Evolutionary conservation across 139 green algal genomes (phyloP).

Genomic region (Nannochloris sp.): DNA sequence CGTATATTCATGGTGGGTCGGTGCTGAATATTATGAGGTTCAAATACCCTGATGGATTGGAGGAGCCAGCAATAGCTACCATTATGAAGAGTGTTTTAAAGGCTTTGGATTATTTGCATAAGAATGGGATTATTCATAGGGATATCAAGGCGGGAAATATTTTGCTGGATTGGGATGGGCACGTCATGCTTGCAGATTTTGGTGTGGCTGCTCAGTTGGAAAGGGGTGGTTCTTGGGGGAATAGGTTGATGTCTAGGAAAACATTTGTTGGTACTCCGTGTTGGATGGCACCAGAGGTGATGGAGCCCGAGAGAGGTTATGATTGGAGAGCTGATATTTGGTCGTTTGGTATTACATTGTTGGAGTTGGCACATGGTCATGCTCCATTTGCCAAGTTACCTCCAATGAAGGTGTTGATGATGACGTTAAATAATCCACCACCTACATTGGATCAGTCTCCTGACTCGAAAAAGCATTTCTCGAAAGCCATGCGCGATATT

Average conservation of each 20-base stretch:
- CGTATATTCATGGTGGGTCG: slow-evolving; percentile 67
- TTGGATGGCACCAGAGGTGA: slow-evolving; percentile 99
- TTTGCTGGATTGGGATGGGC: slow-evolving; percentile 81
- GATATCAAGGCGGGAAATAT: slow-evolving; percentile 99
- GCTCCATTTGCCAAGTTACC: slow-evolving; percentile 98
- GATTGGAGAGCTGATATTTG: slow-evolving; percentile 91
- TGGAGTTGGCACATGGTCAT: slow-evolving; percentile 97
- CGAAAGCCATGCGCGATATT: slow-evolving; percentile 80
- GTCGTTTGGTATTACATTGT: slow-evolving; percentile 96
- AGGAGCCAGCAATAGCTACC: slow-evolving; percentile 85
- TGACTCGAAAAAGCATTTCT: slow-evolving; percentile 65
- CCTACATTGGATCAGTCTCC: slow-evolving; percentile 69
- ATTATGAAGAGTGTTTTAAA: slow-evolving; percentile 90
- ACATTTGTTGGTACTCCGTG: slow-evolving; percentile 88
- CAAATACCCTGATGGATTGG: slow-evolving; percentile 69
- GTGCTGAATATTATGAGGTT: slow-evolving; percentile 90
- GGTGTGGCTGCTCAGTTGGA: slow-evolving; percentile 88
- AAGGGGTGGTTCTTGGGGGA: slow-evolving; percentile 76
- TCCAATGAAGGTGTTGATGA: slow-evolving; percentile 94
- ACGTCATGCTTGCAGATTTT: slow-evolving; percentile 93
- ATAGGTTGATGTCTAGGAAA: slow-evolving; percentile 59
- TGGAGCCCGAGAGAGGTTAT: slow-evolving; percentile 85
- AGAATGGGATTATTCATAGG: slow-evolving; percentile 86
- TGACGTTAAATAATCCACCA: slow-evolving; percentile 95
- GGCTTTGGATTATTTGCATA: slow-evolving; percentile 94